A percentile compares a stretch with the other conserved stretches of the same genome.
Conservation (phyloP, 176 grass and related monocot genomes). For the Aechmea fasciata region DNA sequence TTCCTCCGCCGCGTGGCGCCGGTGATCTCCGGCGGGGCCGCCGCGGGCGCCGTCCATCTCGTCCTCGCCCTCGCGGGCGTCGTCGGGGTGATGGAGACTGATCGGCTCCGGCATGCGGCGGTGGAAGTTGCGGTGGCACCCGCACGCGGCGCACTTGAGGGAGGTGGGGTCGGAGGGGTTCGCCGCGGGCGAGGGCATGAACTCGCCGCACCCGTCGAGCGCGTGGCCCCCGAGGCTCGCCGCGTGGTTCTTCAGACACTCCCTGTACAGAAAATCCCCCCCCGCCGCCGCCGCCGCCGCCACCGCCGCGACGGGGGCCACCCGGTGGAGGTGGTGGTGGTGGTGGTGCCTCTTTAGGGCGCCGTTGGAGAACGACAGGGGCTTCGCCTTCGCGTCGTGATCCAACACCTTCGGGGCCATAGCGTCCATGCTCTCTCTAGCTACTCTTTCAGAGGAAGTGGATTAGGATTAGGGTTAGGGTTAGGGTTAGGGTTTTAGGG, state of each 20-base stretch:
- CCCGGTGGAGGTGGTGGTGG: constrained; percentile 11
- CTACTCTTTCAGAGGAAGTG: constrained; percentile 12
- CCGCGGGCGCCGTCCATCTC: background rate
- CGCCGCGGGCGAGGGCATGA: constrained; percentile 50
- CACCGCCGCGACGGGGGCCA: background rate
- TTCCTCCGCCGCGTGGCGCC: constrained; percentile 12
- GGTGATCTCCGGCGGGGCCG: background rate
- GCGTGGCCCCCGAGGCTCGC: constrained; percentile 78
- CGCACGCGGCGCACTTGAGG: constrained; percentile 73
- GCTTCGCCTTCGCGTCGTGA: constrained; percentile 19
- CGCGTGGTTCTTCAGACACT: constrained; percentile 99
- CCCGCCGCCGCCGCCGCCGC: background rate
- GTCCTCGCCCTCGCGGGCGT: constrained; percentile 14
- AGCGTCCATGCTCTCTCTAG: constrained; percentile 17
- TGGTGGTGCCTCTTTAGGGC: constrained; percentile 52
- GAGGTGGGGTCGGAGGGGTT: constrained; percentile 50
- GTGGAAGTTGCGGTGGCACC: constrained; percentile 99
- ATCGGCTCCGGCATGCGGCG: constrained; percentile 37
- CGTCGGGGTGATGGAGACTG: constrained; percentile 6
- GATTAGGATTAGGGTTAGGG: background rate
- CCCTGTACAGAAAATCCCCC: constrained; percentile 40
- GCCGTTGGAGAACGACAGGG: constrained; percentile 70
- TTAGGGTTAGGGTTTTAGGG: constrained; percentile 30
- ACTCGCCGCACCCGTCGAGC: constrained; percentile 85
- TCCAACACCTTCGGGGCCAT: constrained; percentile 22